These are phyloP conservation scores for Echeveria elegans DNA, from an alignment of 164 flowering plant species.

Conservation along the genomic window DNA sequence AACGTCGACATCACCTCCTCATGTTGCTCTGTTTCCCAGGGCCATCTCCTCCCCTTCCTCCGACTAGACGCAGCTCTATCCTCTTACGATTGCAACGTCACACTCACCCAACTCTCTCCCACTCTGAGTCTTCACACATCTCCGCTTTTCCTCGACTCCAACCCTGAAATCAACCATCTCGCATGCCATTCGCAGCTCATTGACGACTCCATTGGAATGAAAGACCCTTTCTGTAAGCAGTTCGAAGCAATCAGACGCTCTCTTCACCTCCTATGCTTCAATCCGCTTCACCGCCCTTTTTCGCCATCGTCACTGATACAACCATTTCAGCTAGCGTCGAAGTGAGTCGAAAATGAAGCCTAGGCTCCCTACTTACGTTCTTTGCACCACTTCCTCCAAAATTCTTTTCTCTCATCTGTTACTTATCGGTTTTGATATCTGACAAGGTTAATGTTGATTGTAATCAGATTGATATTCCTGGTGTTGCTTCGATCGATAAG, in stretches of 20 bases:
- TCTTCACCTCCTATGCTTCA: constrained; percentile 19
- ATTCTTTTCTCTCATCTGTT: constrained; percentile 24
- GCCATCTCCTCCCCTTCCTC: constrained; percentile 36
- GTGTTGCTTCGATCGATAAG: constrained; percentile 14
- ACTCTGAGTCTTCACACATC: constrained; percentile 18
- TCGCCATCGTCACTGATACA: constrained; percentile 18
- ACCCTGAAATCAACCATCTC: constrained; percentile 14
- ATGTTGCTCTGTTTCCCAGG: constrained; percentile 34
- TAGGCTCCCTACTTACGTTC: constrained; percentile 23
- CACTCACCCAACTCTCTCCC: constrained; percentile 28
- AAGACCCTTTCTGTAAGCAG: constrained; percentile 38
- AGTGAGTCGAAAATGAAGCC: constrained; percentile 12
- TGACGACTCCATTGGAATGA: constrained; percentile 9
- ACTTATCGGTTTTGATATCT: neutral
- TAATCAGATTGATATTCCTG: constrained; percentile 19
- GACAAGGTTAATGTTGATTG: neutral
- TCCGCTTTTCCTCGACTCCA: constrained; percentile 15
- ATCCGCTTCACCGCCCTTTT: constrained; percentile 19
- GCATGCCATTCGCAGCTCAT: constrained; percentile 18
- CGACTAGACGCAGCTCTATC: constrained; percentile 27
- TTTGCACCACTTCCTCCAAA: constrained; percentile 33
- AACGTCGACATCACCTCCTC: constrained; percentile 9
- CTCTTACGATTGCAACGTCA: constrained; percentile 16
- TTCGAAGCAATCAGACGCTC: constrained; percentile 29
- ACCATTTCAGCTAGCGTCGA: constrained; percentile 13